These are phyloP conservation scores for Chrysopogon serrulatus DNA, from an alignment of 176 grass and related monocot species.

Conservation along the genomic window DNA sequence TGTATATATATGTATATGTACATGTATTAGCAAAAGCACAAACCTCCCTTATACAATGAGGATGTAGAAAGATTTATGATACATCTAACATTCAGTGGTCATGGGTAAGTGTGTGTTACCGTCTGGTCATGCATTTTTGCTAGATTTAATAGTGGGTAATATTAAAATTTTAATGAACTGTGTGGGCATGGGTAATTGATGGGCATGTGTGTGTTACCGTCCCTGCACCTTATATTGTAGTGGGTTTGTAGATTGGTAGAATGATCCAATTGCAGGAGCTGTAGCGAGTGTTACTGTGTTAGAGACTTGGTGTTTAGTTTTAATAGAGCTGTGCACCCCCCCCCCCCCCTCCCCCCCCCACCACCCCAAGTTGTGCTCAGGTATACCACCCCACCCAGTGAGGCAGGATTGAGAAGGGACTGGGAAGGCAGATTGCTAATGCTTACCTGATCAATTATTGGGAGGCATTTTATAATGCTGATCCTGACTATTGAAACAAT, in stretches of 20 bases:
- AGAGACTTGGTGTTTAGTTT: not conserved
- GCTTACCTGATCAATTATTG: not conserved
- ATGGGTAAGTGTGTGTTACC: too few relatives aligned
- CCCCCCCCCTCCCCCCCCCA: too few relatives aligned
- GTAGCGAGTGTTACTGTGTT: not conserved
- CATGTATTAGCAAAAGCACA: too few relatives aligned
- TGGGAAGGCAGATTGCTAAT: not conserved
- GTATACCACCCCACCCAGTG: not conserved
- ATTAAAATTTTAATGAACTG: not conserved
- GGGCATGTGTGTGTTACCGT: too few relatives aligned
- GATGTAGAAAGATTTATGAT: too few relatives aligned
- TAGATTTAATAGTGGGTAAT: not conserved
- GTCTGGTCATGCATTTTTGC: not conserved
- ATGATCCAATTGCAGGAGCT: not conserved
- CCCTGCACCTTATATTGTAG: not conserved
- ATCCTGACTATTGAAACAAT: not conserved
- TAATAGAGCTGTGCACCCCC: not conserved
- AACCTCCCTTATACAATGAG: too few relatives aligned
- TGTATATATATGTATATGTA: too few relatives aligned
- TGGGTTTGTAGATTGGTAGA: not conserved
- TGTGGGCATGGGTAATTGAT: not conserved
- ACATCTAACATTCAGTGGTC: too few relatives aligned
- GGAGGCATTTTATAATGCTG: not conserved
- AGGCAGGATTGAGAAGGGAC: not conserved
- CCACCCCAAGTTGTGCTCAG: not conserved